Conservation (phyloP, 805 yeast genomes). For the Zygosaccharomyces siamensis region DNA sequence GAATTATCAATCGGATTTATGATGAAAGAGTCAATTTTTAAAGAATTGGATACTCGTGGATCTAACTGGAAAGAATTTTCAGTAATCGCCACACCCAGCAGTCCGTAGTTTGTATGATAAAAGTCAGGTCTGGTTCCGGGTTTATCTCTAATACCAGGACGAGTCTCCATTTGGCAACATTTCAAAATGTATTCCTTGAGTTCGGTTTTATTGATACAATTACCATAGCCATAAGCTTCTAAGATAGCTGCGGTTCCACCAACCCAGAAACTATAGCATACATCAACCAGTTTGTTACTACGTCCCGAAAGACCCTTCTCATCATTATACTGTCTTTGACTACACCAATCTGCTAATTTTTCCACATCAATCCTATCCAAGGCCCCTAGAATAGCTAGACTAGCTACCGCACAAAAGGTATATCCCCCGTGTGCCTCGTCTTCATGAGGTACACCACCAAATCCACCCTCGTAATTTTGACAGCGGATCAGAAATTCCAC, state of each 20-base stretch:
- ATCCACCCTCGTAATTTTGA: conserved; percentile 95
- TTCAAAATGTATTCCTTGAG: conserved; percentile 61
- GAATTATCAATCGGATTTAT: conserved; percentile 6
- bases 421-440: conserved; percentile 98
- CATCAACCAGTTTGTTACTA: conserved; percentile 89
- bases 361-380: conserved; percentile 46
- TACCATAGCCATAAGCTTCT: conserved; percentile 27
- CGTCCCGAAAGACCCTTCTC: conserved; percentile 92
- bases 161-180: conserved; percentile 60
- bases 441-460: conserved; percentile 68
- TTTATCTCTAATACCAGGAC: conserved; percentile 83
- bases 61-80: conserved; percentile 16
- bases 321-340: conserved; percentile 57
- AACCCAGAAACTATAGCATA: conserved; percentile 94
- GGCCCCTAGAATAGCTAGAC: conserved; percentile 44
- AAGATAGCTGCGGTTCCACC: conserved; percentile 69
- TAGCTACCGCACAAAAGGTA: conserved; percentile 81
- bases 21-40: background rate
- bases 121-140: conserved; percentile 78
- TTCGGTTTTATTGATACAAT: conserved; percentile 48
- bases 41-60: background rate
- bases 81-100: conserved; percentile 57
- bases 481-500: conserved; percentile 60
- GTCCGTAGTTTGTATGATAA: conserved; percentile 84
- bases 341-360: conserved; percentile 59